Base-by-base conservation (phyloP, 2,329 filamentous ascomycete genomes). In the Colletotrichum tofieldiae region DNA sequence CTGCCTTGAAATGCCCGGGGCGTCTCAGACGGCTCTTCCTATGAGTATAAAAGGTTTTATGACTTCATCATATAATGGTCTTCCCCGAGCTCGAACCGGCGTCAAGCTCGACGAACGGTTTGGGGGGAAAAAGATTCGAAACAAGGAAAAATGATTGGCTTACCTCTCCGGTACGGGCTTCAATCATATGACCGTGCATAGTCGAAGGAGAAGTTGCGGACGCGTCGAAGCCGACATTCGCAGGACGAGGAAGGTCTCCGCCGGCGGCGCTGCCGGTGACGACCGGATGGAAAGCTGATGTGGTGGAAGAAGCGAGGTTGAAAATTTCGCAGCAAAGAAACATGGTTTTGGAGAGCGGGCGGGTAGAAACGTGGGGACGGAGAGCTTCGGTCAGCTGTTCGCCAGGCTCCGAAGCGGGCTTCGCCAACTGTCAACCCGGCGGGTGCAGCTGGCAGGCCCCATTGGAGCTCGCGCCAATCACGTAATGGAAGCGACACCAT, bases 21-120 rank as follows among this genome's bases (percentile, higher is more conserved):
- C 70, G 83, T 85, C 83, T 85, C 78, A 85, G 82, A 85, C 83
- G 83, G 83, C 83, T 85, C 83, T 85, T 85, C 83, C 83, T 85
- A 82, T 77, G 79, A 76, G 76, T 77, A 75, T 74, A 78, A 82
- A 82, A 82, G 82, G 82, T 77, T 77, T 82, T 61, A 64, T 80
- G 77, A 74, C 78, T 78, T 74, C 83, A 84, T 84, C 83, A 84
- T 84, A 56, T 51, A 7, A 43, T 64, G 55, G 70, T 72, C 58
- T 23, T 39, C 47, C 26, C 43, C 37, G 20, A 35, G 14, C 52
- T 37, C 35, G 32, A 18, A 37, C 35, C 35, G 2, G 35, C 35
- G 35, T 37, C 35, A 11, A 37, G 41, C 41, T 43, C 41, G 41
- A 43, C 18, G 12, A 18, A 18, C 2, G 14, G 14, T 1, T 16